Conservation (phyloP, 805 yeast species). For the Wickerhamomyces sydowiorum region DNA sequence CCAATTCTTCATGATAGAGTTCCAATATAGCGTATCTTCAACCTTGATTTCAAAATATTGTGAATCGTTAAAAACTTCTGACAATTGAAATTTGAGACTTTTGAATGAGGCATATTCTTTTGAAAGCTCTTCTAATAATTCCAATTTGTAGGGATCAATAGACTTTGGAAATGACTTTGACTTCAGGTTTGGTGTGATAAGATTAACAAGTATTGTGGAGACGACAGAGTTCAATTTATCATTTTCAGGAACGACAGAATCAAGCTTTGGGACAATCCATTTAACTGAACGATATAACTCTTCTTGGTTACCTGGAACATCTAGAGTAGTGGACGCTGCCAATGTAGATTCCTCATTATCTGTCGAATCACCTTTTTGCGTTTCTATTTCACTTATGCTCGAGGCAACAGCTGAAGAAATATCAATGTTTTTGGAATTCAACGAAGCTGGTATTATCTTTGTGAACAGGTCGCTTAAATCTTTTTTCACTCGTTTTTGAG, state of each 20-base stretch:
- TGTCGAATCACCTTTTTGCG: neutral
- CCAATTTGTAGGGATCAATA: slow-evolving; percentile 35
- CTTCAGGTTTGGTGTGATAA: slow-evolving; percentile 49
- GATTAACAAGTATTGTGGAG: slow-evolving; percentile 45
- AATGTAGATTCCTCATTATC: slow-evolving; percentile 5
- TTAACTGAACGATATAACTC: slow-evolving; percentile 39
- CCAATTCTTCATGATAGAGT: slow-evolving; percentile 55
- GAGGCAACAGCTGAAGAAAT: slow-evolving; percentile 11
- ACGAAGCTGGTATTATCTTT: slow-evolving; percentile 27
- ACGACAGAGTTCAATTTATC: slow-evolving; percentile 54
- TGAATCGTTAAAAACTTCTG: slow-evolving; percentile 60
- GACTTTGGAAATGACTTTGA: slow-evolving; percentile 32
- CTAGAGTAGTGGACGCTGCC: slow-evolving; percentile 3
- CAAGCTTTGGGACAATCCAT: slow-evolving; percentile 25
- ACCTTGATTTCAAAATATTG: slow-evolving; percentile 41
- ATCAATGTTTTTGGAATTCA: slow-evolving; percentile 20
- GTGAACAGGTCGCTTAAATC: slow-evolving; percentile 44
- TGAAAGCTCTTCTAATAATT: slow-evolving; percentile 33
- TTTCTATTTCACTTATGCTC: slow-evolving; percentile 2
- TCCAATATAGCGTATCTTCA: slow-evolving; percentile 40
- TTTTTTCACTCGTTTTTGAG: slow-evolving; percentile 50
- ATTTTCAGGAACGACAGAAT: slow-evolving; percentile 36
- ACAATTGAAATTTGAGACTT: slow-evolving; percentile 58
- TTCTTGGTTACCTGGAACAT: slow-evolving; percentile 26
- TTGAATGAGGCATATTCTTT: slow-evolving; percentile 30